These are phyloP conservation scores for Arctostaphylos glauca DNA, from an alignment of 148 eudicot species.

Conservation along the genomic window DNA sequence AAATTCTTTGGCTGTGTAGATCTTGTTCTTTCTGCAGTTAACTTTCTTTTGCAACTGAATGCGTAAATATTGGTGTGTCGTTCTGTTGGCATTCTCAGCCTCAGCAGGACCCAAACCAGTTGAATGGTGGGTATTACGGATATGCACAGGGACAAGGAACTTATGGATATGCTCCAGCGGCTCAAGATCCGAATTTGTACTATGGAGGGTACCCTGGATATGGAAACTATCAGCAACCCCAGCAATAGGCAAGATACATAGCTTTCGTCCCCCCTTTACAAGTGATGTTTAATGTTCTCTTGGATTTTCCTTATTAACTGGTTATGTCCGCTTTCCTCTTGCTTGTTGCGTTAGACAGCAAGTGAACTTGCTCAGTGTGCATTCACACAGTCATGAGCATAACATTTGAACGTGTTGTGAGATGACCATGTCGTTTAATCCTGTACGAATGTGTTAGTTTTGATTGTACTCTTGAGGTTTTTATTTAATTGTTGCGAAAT, in stretches of 20 bases:
- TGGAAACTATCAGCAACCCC: constrained; percentile 66
- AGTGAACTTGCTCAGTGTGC: neutral
- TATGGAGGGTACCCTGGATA: constrained; percentile 85
- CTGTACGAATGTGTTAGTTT: neutral
- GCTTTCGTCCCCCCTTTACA: neutral
- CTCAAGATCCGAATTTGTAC: constrained; percentile 81
- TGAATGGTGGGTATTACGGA: constrained; percentile 69
- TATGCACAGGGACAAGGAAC: constrained; percentile 72
- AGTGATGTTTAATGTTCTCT: neutral
- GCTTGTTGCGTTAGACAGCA: neutral
- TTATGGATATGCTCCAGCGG: constrained; percentile 70
- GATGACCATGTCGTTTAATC: neutral
- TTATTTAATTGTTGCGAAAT: neutral
- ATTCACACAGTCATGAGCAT: neutral
- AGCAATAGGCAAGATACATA: constrained; percentile 31
- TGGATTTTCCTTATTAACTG: neutral
- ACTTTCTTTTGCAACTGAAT: neutral
- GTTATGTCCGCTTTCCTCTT: neutral
- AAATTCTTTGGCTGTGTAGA: neutral
- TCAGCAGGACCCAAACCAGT: constrained; percentile 72
- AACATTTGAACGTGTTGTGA: neutral
- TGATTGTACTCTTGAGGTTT: neutral
- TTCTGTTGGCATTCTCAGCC: constrained; percentile 36
- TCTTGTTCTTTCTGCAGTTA: neutral
- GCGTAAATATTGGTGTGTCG: constrained; percentile 1